Percentiles rank a stretch among this genome's conserved stretches.
These are phyloP conservation scores for Bipolaris oryzae DNA, from an alignment of 2,329 filamentous ascomycete species.

Conservation along the genomic window DNA sequence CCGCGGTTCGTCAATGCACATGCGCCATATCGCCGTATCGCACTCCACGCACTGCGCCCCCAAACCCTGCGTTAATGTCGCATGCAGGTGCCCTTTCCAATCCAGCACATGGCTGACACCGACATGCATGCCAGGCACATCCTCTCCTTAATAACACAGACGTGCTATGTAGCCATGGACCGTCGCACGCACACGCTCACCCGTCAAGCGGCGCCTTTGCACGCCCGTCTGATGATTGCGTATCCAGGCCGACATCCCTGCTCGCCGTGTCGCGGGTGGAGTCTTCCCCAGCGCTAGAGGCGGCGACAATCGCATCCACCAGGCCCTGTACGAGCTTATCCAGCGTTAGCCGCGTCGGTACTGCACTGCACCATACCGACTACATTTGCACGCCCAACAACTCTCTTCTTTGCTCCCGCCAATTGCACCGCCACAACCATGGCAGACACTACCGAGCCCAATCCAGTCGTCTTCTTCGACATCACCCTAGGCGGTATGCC, in stretches of 20 bases:
- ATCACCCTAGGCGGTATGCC: conserved; percentile 75
- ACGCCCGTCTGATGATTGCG: background rate
- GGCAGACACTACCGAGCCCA: conserved; percentile 45
- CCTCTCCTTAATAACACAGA: too few relatives aligned
- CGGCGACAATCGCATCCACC: conserved; percentile 6
- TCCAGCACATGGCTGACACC: conserved; percentile 1
- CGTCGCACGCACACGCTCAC: background rate
- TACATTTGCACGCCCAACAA: background rate
- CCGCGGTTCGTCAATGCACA: background rate
- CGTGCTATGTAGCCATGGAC: background rate
- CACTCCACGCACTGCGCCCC: background rate
- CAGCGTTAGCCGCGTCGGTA: background rate
- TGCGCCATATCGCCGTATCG: background rate
- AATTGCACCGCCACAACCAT: conserved; percentile 43
- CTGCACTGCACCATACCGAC: background rate
- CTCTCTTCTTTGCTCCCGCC: background rate
- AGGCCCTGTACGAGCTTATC: conserved; percentile 13
- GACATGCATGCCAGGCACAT: conserved; percentile 1
- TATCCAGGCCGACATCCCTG: background rate
- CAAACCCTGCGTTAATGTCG: conserved; percentile 2
- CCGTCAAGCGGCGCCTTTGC: background rate
- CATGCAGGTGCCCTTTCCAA: conserved; percentile 10
- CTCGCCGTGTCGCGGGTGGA: background rate
- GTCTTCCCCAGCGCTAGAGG: background rate
- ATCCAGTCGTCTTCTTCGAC: conserved; percentile 73